Percentiles rank a stretch among this genome's conserved stretches.
Evolutionary conservation across 179 eudicot genomes (phyloP).

Genomic region (Corrigiola litoralis): DNA sequence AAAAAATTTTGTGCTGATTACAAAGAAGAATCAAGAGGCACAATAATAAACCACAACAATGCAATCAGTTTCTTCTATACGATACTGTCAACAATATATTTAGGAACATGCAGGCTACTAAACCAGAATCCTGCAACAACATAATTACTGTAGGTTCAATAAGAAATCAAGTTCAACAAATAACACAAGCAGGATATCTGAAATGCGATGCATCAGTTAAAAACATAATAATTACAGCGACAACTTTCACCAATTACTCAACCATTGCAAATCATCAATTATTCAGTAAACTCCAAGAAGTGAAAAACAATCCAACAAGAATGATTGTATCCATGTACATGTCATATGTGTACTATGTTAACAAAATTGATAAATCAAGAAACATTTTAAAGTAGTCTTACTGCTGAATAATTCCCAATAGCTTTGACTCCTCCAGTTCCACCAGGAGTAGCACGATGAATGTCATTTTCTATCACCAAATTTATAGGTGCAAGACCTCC

Average conservation of each 20-base stretch:
- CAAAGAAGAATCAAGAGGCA: too few species aligned
- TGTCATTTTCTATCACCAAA: conserved; percentile 79
- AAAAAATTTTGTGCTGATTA: too few species aligned
- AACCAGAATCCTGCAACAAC: too few species aligned
- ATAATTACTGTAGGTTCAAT: too few species aligned
- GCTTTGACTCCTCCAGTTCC: conserved; percentile 95
- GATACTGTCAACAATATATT: too few species aligned
- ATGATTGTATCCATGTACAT: background rate
- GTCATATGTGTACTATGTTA: background rate
- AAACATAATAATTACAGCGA: background rate
- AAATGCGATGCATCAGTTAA: background rate
- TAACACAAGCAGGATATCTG: background rate
- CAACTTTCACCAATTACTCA: background rate
- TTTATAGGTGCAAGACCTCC: conserved; percentile 92
- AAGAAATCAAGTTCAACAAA: background rate
- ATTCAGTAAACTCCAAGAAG: background rate
- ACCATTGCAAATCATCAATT: background rate
- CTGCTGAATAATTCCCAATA: conserved; percentile 92
- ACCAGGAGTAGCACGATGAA: conserved; percentile 97
- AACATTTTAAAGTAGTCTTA: conserved; percentile 29
- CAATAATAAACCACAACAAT: too few species aligned
- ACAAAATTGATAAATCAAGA: background rate
- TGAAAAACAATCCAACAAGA: background rate
- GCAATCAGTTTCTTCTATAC: too few species aligned
- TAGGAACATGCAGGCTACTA: too few species aligned